Evolutionary conservation across 768 basidiomycete genomes (phyloP).

Genomic region (Phanerochaete sordida): DNA sequence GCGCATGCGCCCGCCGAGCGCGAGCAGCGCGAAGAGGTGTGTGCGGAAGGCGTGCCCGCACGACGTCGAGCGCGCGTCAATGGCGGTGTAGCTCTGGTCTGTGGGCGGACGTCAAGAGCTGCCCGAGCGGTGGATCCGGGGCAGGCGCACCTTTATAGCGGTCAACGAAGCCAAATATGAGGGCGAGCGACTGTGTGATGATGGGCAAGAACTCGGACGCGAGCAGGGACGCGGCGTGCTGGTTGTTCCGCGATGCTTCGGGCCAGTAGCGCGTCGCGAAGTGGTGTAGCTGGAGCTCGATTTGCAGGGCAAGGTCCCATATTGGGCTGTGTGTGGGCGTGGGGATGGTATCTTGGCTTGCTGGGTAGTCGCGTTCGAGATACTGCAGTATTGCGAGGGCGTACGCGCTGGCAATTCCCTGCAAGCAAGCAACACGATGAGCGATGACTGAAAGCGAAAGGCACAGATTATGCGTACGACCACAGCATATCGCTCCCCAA

Average conservation of each 20-base stretch:
- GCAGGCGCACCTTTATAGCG: neutral
- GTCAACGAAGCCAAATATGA: neutral
- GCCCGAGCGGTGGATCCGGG: neutral
- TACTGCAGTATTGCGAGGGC: neutral
- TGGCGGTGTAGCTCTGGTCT: neutral
- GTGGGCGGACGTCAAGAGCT: neutral
- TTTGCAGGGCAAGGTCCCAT: neutral
- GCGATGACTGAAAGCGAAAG: too few relatives aligned
- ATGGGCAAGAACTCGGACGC: neutral
- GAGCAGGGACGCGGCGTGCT: neutral
- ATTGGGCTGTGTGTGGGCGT: neutral
- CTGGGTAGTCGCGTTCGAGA: neutral
- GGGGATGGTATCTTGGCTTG: neutral
- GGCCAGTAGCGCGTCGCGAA: neutral
- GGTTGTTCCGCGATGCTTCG: neutral
- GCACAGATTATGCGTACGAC: neutral
- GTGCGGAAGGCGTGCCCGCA: neutral
- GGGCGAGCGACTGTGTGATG: neutral
- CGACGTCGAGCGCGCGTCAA: neutral
- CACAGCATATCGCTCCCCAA: neutral
- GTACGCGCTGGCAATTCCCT: neutral
- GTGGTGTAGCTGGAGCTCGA: neutral
- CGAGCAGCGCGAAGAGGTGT: neutral
- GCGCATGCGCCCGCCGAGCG: neutral
- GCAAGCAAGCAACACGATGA: too few relatives aligned